These are phyloP conservation scores for Tolypocladium nubicola DNA, from an alignment of 2,329 filamentous ascomycete species.

Conservation along the genomic window DNA sequence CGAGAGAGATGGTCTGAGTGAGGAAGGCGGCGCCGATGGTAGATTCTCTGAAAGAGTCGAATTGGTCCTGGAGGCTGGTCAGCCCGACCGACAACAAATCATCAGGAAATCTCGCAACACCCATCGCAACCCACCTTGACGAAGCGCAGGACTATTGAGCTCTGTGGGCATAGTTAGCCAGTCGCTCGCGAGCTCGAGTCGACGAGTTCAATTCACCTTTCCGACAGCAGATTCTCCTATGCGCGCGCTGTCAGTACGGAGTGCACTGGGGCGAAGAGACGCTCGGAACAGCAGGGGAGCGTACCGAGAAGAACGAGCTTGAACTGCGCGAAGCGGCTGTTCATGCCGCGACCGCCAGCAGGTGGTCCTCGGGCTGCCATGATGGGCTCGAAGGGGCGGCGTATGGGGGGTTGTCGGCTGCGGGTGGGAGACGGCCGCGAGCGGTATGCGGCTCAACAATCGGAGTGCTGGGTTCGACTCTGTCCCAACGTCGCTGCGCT, in stretches of 20 bases:
- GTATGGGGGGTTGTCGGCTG: not conserved
- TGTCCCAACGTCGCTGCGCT: not conserved
- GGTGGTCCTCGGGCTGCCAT: slow-evolving; percentile 81
- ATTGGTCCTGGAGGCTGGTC: slow-evolving; percentile 66
- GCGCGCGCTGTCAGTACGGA: slow-evolving; percentile 1
- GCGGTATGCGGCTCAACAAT: not conserved
- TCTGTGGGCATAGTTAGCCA: slow-evolving; percentile 41
- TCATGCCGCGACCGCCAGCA: slow-evolving; percentile 50
- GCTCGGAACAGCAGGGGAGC: slow-evolving; percentile 14
- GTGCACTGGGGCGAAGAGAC: not conserved
- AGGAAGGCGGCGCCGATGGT: slow-evolving; percentile 98
- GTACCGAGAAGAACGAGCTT: slow-evolving; percentile 94
- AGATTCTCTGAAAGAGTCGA: slow-evolving; percentile 93
- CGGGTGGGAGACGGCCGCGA: not conserved
- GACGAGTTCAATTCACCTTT: slow-evolving; percentile 54
- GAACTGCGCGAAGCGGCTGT: slow-evolving; percentile 94
- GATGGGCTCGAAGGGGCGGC: slow-evolving; percentile 18
- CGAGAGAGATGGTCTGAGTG: slow-evolving; percentile 96
- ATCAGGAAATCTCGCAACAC: not conserved
- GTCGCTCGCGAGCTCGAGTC: not conserved
- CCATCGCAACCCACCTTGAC: slow-evolving; percentile 69
- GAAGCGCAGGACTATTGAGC: slow-evolving; percentile 93
- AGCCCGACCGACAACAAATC: slow-evolving; percentile 1
- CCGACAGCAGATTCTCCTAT: slow-evolving; percentile 95
- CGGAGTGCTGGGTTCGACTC: not conserved